Evolutionary conservation across 371 early-diverging fungal species (phyloP).

Genomic region (Rhizopus stolonifer): DNA sequence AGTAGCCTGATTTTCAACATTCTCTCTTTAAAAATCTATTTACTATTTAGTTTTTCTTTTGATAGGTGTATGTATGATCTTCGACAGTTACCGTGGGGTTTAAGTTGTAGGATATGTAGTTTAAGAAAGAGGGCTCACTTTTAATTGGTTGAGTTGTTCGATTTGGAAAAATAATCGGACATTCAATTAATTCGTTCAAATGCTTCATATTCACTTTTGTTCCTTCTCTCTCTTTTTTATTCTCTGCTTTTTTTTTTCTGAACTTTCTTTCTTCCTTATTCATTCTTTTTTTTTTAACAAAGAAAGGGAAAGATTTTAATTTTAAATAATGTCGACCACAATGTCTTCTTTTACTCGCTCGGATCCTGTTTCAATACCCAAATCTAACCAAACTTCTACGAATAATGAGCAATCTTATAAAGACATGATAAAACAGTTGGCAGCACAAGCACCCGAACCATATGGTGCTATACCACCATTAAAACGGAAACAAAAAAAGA

Average conservation of each 20-base stretch:
- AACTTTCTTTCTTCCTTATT: slow-evolving; percentile 3
- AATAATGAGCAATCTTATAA: slow-evolving; percentile 36
- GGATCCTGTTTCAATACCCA: slow-evolving; percentile 32
- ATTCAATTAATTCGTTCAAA: not conserved
- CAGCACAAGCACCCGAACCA: slow-evolving; percentile 51
- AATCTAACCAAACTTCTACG: slow-evolving; percentile 12
- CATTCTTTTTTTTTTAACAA: not conserved
- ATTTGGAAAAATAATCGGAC: not conserved
- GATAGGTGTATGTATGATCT: too few species aligned
- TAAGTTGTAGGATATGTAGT: too few species aligned
- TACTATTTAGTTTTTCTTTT: too few species aligned
- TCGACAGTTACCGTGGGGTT: too few species aligned
- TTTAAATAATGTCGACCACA: slow-evolving; percentile 23
- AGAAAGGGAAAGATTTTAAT: not conserved
- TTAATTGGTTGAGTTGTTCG: not conserved
- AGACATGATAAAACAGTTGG: slow-evolving; percentile 45
- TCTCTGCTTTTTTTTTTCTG: slow-evolving; percentile 15
- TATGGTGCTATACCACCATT: slow-evolving; percentile 58
- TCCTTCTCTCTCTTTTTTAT: slow-evolving; percentile 12
- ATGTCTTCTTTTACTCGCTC: slow-evolving; percentile 26
- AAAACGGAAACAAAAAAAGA: slow-evolving; percentile 34
- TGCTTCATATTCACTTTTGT: slow-evolving; percentile 6
- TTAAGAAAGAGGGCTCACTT: too few species aligned
- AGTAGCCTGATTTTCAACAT: too few species aligned
- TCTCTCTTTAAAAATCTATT: too few species aligned